These are phyloP conservation scores for Erodium moschatum DNA, from an alignment of 441 rosid species.

Conservation along the genomic window DNA sequence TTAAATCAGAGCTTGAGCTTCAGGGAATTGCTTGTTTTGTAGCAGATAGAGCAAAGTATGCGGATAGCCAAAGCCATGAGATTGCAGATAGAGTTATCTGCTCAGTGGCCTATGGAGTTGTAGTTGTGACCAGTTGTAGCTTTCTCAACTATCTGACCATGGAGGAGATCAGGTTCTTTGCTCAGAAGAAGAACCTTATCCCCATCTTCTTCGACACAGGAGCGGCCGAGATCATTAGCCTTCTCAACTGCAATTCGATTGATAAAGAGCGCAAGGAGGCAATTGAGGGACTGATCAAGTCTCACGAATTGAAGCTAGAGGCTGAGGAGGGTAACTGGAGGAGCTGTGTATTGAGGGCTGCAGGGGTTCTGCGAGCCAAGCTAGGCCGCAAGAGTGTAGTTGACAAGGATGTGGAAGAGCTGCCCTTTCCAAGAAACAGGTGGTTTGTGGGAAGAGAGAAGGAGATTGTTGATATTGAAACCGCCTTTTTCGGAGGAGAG, in stretches of 20 bases:
- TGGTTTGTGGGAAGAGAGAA: conserved; percentile 69
- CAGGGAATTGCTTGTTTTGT: conserved; percentile 89
- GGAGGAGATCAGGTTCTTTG: conserved; percentile 79
- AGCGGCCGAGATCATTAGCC: conserved; percentile 45
- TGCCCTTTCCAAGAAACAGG: conserved; percentile 63
- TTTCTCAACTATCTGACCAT: conserved; percentile 55
- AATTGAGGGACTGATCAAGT: conserved; percentile 61
- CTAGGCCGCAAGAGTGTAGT: conserved; percentile 73
- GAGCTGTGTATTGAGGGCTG: conserved; percentile 52
- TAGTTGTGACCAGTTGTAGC: conserved; percentile 55
- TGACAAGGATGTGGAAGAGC: conserved; percentile 45
- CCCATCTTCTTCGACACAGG: conserved; percentile 68
- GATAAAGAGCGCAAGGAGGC: conserved; percentile 74
- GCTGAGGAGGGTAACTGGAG: conserved; percentile 76
- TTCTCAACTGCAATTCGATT: conserved; percentile 51
- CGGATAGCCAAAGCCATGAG: conserved; percentile 72
- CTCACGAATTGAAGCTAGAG: conserved; percentile 69
- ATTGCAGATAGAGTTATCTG: conserved; percentile 76
- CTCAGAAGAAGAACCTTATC: conserved; percentile 81
- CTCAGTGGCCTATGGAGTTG: conserved; percentile 67
- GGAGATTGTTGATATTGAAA: conserved; percentile 63
- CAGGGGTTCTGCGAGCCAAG: conserved; percentile 47
- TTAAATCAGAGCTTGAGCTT: conserved; percentile 85
- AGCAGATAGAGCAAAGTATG: conserved; percentile 73
- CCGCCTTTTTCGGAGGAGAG: conserved; percentile 49